Conservation (phyloP, 192 early-diverging fungal genomes). For the Spinellus fusiger region DNA sequence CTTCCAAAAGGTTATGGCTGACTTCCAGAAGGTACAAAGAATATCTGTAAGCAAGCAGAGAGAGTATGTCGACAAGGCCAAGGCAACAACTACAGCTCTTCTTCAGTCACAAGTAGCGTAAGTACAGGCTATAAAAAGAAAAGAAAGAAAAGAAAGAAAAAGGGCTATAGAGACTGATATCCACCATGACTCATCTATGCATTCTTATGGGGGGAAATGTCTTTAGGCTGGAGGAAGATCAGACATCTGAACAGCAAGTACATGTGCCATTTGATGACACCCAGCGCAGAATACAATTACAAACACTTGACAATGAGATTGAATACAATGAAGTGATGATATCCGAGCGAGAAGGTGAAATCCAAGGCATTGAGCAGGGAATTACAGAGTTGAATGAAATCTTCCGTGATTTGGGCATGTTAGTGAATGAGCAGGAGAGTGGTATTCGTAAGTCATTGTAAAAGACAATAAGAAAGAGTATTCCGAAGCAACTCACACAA, state of each 20-base stretch:
- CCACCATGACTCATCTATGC: too few relatives aligned
- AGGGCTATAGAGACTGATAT: background rate
- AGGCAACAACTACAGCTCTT: conserved; percentile 32
- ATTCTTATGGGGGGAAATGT: too few relatives aligned
- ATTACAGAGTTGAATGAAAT: conserved; percentile 96
- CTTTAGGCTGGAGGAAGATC: conserved; percentile 8
- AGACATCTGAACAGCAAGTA: conserved; percentile 45
- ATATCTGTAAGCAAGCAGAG: conserved; percentile 77
- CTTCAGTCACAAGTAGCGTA: conserved; percentile 25
- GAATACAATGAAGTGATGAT: conserved; percentile 95
- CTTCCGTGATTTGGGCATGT: conserved; percentile 90
- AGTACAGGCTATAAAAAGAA: background rate
- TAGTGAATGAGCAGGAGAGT: conserved; percentile 96
- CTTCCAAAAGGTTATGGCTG: conserved; percentile 84
- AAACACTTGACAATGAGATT: conserved; percentile 82
- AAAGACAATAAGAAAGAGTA: background rate
- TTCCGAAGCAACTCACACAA: background rate
- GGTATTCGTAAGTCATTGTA: conserved; percentile 62
- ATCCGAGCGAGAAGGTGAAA: conserved; percentile 87
- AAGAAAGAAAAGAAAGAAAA: background rate
- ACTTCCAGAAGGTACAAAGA: conserved; percentile 85
- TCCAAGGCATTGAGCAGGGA: conserved; percentile 87
- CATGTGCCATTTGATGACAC: conserved; percentile 51
- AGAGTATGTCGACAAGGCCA: conserved; percentile 77
- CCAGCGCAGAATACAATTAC: conserved; percentile 56